A percentile compares a stretch with the other conserved stretches of the same genome.
Conservation (phyloP, 2,329 filamentous ascomycete species). For the Fonsecaea multimorphosa region DNA sequence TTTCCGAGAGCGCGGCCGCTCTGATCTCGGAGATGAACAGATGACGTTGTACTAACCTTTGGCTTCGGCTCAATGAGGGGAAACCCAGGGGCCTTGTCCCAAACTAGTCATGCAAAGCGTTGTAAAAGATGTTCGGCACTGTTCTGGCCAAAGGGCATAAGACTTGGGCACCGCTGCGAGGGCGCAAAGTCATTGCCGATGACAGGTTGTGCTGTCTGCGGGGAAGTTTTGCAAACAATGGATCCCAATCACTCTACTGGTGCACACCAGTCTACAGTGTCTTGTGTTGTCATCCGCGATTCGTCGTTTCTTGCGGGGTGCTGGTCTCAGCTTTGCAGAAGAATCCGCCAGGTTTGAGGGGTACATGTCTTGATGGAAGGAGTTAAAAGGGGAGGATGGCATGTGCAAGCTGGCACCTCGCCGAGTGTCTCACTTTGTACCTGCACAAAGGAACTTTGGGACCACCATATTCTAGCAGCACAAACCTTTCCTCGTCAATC, state of each 20-base stretch:
- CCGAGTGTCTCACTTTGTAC: not conserved
- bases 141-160: not conserved
- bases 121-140: not conserved
- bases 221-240: not conserved
- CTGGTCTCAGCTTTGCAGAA: conserved; percentile 2
- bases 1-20: not conserved
- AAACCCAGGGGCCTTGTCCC: not conserved
- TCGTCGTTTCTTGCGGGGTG: conserved; percentile 26
- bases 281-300: conserved; percentile 6
- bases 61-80: not conserved
- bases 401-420: not conserved
- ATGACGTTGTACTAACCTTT: not conserved
- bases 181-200: not conserved
- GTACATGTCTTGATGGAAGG: conserved; percentile 5
- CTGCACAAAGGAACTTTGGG: not conserved
- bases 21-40: not conserved
- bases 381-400: conserved; percentile 11
- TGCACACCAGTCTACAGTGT: not conserved
- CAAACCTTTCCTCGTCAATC: not conserved
- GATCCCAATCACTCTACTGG: not conserved
- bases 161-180: not conserved
- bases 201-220: not conserved
- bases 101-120: not conserved
- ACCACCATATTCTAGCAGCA: not conserved
- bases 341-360: conserved; percentile 18